phyloP scores from a whole-genome alignment of 148 eudicot genomes.

The Hydrangea macrophylla region DNA sequence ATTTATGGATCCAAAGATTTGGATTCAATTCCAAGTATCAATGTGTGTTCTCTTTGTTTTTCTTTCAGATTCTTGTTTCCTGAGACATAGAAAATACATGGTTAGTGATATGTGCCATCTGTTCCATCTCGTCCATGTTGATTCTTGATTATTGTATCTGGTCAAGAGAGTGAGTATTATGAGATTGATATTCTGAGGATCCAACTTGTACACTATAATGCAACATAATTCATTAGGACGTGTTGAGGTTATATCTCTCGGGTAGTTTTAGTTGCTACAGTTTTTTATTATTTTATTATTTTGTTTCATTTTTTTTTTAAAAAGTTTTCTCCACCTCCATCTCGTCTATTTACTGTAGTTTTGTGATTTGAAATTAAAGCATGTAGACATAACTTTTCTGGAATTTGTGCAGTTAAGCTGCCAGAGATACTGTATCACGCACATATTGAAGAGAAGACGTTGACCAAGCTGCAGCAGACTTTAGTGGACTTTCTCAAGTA shows the following conservation, averaged over 20 bases:
- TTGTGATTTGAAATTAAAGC: no score
- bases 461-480: constrained; percentile 46
- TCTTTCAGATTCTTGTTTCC: no score
- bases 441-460: constrained; percentile 49
- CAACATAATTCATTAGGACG: background rate
- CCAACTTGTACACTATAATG: background rate
- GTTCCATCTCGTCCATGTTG: background rate
- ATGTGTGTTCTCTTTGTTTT: no score
- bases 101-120: background rate
- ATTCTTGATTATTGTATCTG: background rate
- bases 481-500: constrained; percentile 64
- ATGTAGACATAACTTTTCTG: background rate
- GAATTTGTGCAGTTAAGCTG: constrained; percentile 60
- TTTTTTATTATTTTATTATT: background rate
- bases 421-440: constrained; percentile 49
- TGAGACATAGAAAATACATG: background rate
- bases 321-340: background rate
- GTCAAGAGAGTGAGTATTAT: background rate
- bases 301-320: no score
- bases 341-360: no score
- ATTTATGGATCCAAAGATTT: background rate
- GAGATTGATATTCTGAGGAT: background rate
- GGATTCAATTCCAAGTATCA: background rate
- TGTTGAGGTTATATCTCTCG: background rate
- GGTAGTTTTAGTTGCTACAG: background rate